These are phyloP conservation scores for Sambucus nigra DNA, from an alignment of 129 eudicot genomes.

Conservation along the genomic window DNA sequence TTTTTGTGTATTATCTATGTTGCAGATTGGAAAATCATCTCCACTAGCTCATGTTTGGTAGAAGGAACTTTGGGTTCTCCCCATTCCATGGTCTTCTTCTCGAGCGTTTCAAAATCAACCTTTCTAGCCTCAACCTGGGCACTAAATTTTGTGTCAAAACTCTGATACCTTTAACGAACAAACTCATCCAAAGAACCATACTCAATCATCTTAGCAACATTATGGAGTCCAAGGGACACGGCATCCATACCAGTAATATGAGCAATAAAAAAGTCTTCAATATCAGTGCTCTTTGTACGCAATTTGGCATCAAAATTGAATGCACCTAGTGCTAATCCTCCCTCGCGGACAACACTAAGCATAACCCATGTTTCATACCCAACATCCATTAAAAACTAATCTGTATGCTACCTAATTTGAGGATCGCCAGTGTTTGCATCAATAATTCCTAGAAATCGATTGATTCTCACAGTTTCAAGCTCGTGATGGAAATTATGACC, in stretches of 20 bases:
- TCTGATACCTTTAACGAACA: slow-evolving; percentile 72
- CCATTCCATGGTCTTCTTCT: slow-evolving; percentile 82
- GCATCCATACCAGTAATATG: slow-evolving; percentile 97
- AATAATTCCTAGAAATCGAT: slow-evolving; percentile 80
- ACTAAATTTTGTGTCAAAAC: slow-evolving; percentile 78
- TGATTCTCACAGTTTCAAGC: slow-evolving; percentile 94
- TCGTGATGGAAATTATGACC: slow-evolving; percentile 99
- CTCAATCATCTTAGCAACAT: slow-evolving; percentile 81
- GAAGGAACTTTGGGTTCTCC: slow-evolving; percentile 94
- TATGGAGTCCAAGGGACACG: slow-evolving; percentile 83
- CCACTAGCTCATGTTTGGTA: slow-evolving; percentile 93
- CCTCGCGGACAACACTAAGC: slow-evolving; percentile 88
- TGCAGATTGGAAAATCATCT: slow-evolving; percentile 93
- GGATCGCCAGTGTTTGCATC: slow-evolving; percentile 99
- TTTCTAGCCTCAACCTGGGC: slow-evolving; percentile 86
- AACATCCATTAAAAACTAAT: slow-evolving; percentile 88
- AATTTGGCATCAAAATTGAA: slow-evolving; percentile 97
- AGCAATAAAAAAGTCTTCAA: slow-evolving; percentile 89
- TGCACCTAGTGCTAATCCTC: slow-evolving; percentile 95
- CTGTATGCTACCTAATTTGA: slow-evolving; percentile 96
- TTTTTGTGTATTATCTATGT: slow-evolving; percentile 24
- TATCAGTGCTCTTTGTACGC: slow-evolving; percentile 99
- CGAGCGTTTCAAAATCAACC: slow-evolving; percentile 78
- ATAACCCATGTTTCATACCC: slow-evolving; percentile 80
- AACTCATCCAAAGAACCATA: slow-evolving; percentile 77